phyloP scores from a whole-genome alignment of 805 yeast genomes.

The Candida ascalaphidarum region DNA sequence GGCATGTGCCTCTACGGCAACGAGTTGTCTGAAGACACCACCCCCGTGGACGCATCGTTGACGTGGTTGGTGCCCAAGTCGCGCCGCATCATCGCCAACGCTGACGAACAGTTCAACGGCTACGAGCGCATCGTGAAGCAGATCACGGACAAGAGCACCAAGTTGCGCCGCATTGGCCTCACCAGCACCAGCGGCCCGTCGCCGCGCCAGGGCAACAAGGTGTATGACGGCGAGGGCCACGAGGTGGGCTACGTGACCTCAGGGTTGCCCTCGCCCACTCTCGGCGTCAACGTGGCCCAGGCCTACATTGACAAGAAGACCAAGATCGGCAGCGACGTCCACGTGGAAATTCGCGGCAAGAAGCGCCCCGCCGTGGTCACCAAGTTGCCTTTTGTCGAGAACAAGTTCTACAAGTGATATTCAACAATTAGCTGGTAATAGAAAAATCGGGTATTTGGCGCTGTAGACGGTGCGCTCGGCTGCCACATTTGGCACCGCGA shows the following conservation, averaged over 20 bases:
- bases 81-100: slow-evolving; percentile 43
- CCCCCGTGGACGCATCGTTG: slow-evolving; percentile 85
- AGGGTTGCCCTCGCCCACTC: slow-evolving; percentile 51
- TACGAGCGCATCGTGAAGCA: slow-evolving; percentile 60
- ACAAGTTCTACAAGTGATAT: slow-evolving; percentile 56
- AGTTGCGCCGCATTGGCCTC: slow-evolving; percentile 64
- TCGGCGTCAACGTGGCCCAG: slow-evolving; percentile 82
- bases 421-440: too few species aligned
- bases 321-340: slow-evolving; percentile 66
- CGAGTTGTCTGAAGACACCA: slow-evolving; percentile 68
- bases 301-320: slow-evolving; percentile 69
- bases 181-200: slow-evolving; percentile 81
- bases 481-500: too few species aligned
- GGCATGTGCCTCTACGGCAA: slow-evolving; percentile 98
- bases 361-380: slow-evolving; percentile 65
- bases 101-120: slow-evolving; percentile 77
- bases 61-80: slow-evolving; percentile 85
- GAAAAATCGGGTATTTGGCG: too few species aligned
- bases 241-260: slow-evolving; percentile 52
- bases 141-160: slow-evolving; percentile 55
- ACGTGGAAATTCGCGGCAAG: slow-evolving; percentile 80
- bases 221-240: slow-evolving; percentile 46
- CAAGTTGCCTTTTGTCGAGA: slow-evolving; percentile 77
- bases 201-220: slow-evolving; percentile 72
- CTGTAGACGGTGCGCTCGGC: too few species aligned